Evolutionary conservation across 768 basidiomycete genomes (phyloP).

Genomic region (Pleurotus pulmonarius): DNA sequence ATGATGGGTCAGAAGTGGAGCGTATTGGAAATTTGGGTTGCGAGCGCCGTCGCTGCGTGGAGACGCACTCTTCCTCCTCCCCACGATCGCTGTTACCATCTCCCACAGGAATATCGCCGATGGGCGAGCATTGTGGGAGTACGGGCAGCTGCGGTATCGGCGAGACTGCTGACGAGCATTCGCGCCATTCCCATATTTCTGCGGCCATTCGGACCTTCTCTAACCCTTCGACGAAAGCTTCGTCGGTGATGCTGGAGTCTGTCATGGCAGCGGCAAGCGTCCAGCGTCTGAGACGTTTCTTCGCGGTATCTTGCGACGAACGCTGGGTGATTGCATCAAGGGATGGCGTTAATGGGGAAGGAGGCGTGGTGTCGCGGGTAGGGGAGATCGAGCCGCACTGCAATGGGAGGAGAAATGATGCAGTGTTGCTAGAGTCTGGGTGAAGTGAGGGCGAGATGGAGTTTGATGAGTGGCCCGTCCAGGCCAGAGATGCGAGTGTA

Average conservation of each 20-base stretch:
- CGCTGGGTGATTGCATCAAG: background rate
- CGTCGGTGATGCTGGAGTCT: conserved; percentile 47
- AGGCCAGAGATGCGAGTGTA: conserved; percentile 26
- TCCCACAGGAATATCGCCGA: background rate
- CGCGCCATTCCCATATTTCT: conserved; percentile 13
- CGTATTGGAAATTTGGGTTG: conserved; percentile 2
- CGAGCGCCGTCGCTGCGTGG: background rate
- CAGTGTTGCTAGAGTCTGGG: conserved; percentile 1
- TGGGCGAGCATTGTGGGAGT: background rate
- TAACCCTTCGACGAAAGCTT: conserved; percentile 42
- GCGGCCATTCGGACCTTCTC: conserved; percentile 36
- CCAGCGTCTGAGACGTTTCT: conserved; percentile 21
- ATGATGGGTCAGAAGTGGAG: conserved; percentile 8
- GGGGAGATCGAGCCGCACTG: conserved; percentile 6
- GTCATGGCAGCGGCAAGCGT: conserved; percentile 48
- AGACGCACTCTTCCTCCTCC: conserved; percentile 3
- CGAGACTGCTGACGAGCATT: conserved; percentile 1
- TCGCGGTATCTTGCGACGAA: conserved; percentile 1
- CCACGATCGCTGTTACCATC: background rate
- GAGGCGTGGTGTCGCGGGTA: background rate
- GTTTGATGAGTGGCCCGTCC: conserved; percentile 22
- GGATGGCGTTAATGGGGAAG: conserved; percentile 3
- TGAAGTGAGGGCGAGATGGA: conserved; percentile 10
- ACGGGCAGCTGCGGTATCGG: conserved; percentile 13
- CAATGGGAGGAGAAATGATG: conserved; percentile 7